Evolutionary conservation across 1,284 basidiomycete species (phyloP).

Genomic region (Microbotryum lychnidis-dioicae): DNA sequence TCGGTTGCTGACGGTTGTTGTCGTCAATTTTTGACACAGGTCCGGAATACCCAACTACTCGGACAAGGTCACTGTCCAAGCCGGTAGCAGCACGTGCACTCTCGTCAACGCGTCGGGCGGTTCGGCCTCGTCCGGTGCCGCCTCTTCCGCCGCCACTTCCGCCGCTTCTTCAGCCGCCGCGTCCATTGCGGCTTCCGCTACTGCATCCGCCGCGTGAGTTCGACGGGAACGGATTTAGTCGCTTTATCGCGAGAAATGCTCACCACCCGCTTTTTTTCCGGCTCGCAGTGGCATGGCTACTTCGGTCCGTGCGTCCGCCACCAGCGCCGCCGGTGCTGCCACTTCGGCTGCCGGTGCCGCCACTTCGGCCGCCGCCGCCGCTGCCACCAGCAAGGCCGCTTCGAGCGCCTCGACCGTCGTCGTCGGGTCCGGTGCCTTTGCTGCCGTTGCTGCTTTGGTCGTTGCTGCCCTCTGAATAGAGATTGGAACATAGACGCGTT

Average conservation of each 20-base stretch:
- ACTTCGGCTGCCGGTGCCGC: not conserved
- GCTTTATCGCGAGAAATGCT: not conserved
- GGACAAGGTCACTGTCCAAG: slow-evolving; percentile 8
- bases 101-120: slow-evolving; percentile 8
- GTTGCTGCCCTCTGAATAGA: not conserved
- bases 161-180: not conserved
- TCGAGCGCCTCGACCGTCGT: not conserved
- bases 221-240: not conserved
- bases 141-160: not conserved
- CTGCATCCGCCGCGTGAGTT: not conserved
- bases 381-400: not conserved
- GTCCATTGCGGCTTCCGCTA: not conserved
- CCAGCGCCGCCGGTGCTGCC: not conserved
- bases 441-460: not conserved
- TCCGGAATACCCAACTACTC: too few species aligned
- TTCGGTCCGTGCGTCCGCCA: not conserved
- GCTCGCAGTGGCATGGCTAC: not conserved
- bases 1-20: not conserved
- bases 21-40: not conserved
- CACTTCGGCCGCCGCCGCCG: not conserved
- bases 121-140: not conserved
- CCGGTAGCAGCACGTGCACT: slow-evolving; percentile 9
- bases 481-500: not conserved
- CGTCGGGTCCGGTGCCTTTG: not conserved
- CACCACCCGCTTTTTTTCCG: not conserved